A percentile compares a stretch with the other conserved stretches of the same genome.
phyloP scores from a whole-genome alignment of 306 rosid species.

The Lithocarpus polystachyus region DNA sequence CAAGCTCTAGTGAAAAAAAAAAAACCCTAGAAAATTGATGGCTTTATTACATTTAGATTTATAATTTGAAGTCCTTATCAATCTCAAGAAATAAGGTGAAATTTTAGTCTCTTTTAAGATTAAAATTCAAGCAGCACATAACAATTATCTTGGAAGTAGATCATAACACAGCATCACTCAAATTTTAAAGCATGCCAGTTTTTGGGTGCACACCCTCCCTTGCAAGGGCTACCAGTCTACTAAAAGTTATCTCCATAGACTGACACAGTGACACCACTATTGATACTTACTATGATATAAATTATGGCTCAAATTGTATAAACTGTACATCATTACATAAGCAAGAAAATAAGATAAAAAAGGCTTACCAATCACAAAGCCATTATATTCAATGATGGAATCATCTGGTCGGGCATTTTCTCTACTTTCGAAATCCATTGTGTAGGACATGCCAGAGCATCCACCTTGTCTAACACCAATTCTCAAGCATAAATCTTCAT shows the following conservation, averaged over 20 bases:
- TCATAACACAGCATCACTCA: neutral
- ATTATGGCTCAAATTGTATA: neutral
- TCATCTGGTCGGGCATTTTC: slow-evolving; percentile 73
- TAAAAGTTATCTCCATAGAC: neutral
- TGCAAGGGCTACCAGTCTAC: neutral
- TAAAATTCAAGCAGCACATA: neutral
- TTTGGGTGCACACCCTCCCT: neutral
- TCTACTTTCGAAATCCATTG: slow-evolving; percentile 84
- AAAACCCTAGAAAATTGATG: no score
- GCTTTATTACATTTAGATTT: no score
- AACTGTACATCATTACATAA: neutral
- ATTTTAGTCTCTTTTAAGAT: neutral
- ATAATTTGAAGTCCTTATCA: no score
- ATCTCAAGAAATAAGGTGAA: no score
- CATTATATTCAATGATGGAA: slow-evolving; percentile 77
- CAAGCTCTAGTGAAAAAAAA: no score
- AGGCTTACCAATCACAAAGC: slow-evolving; percentile 71
- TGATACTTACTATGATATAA: neutral
- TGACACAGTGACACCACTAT: neutral
- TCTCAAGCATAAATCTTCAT: slow-evolving; percentile 77
- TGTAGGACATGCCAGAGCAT: slow-evolving; percentile 97
- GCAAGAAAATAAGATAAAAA: neutral
- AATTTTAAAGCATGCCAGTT: no score
- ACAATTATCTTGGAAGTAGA: neutral
- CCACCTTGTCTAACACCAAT: slow-evolving; percentile 98